phyloP scores from a whole-genome alignment of 805 yeast genomes.

The Metschnikowia gruessii region DNA sequence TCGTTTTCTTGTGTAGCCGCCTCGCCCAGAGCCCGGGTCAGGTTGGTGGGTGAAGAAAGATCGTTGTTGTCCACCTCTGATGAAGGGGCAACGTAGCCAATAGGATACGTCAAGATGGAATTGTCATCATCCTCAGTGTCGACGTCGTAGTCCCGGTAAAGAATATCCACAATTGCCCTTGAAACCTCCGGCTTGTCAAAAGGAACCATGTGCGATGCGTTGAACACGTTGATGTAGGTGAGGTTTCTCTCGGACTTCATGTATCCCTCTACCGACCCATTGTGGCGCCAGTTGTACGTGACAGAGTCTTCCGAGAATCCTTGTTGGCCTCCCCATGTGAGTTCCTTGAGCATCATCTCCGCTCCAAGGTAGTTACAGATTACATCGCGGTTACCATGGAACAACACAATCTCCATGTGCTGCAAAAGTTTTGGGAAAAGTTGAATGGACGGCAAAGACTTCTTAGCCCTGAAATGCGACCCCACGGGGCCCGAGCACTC shows the following conservation, averaged over 20 bases:
- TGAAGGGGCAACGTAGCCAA: neutral
- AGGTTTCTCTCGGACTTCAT: conserved; percentile 59
- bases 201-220: conserved; percentile 94
- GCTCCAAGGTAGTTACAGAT: conserved; percentile 84
- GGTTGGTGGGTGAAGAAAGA: neutral
- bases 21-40: neutral
- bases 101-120: conserved; percentile 10
- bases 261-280: conserved; percentile 37
- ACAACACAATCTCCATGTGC: conserved; percentile 61
- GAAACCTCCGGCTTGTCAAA: conserved; percentile 70
- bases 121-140: conserved; percentile 18
- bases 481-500: conserved; percentile 75
- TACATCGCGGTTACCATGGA: conserved; percentile 85
- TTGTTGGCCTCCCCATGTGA: conserved; percentile 55
- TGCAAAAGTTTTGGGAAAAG: conserved; percentile 65
- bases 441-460: conserved; percentile 58
- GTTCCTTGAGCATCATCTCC: conserved; percentile 55
- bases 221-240: conserved; percentile 68
- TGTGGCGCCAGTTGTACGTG: conserved; percentile 43
- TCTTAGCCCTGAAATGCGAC: conserved; percentile 45
- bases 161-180: conserved; percentile 64
- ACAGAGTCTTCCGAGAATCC: conserved; percentile 46
- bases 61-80: no score
- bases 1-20: neutral
- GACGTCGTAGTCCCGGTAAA: conserved; percentile 21